Base-by-base conservation (phyloP, 148 eudicot genomes). In the Fagopyrum tataricum region DNA sequence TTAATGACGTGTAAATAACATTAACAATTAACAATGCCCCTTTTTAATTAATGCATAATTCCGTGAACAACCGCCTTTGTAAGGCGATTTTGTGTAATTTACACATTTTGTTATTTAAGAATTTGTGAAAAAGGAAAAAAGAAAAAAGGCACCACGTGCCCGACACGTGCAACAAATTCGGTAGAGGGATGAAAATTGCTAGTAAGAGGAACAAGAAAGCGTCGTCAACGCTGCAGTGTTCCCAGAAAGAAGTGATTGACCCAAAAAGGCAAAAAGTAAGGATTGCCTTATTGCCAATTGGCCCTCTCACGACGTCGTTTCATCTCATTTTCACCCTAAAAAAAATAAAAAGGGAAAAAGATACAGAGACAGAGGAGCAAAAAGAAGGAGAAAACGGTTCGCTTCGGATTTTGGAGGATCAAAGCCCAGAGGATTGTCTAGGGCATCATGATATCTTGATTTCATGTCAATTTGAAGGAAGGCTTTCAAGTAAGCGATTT, bases 351-450 rank as follows among this genome's bases (percentile, higher is more conserved):
- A n/a, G n/a, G 17, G 5, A 67, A 40, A 67, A 7, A n/a, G 9
- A 40, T 15, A 26, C 31, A 46, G 49, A 6, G 9, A 13, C 49
- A 2, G 13, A 13, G 13, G 9, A 46, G 49, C 9, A 14, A 17
- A 64, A 14, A 39, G 18, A 64, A 37, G 26, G 31, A 58, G 64
- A 21, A 68, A 71, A 47, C 73, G 31, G 52, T 71, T 26, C 43
- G 69, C n/a, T 37, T 64, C 15, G 44, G 69, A 64, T 64, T 64
- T 31, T 0, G 18, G 69, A 48, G 44, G 44, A 76, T 76, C 74
- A 58, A 70, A 51, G 73, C 44, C 69, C 69, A 13, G 78, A 49
- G 37, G 66, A 47, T 41, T 71, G 5, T 2, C 18, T 23, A 12
- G 37, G 17, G 21, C 52, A 76, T 64, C 43, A 68, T 73, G 58